Conservation (phyloP, 2,329 filamentous ascomycete species). For the Xylaria sp. region DNA sequence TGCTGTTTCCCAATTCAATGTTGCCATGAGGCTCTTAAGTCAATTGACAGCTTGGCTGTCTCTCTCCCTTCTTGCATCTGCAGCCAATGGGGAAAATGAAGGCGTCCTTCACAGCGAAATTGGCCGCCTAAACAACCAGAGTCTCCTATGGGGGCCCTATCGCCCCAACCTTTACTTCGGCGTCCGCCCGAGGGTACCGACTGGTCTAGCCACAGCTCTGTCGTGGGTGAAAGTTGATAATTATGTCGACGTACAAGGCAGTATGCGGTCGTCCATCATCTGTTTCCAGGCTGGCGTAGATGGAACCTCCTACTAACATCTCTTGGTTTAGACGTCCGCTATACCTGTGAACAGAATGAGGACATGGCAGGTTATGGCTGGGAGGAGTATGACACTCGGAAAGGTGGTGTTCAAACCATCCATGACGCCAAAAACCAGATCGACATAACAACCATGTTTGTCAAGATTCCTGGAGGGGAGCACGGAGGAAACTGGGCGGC, state of each 20-base stretch:
- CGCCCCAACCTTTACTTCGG: conserved; percentile 95
- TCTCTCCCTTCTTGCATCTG: conserved; percentile 40
- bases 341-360: conserved; percentile 96
- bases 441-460: conserved; percentile 91
- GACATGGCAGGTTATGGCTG: conserved; percentile 96
- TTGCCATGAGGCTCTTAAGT: conserved; percentile 46
- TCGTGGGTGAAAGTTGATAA: conserved; percentile 90
- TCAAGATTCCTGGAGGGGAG: conserved; percentile 87
- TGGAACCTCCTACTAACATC: conserved; percentile 6
- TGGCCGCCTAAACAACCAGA: conserved; percentile 75
- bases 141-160: conserved; percentile 95
- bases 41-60: conserved; percentile 52
- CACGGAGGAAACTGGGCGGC: conserved; percentile 94
- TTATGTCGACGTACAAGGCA: conserved; percentile 78
- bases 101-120: conserved; percentile 60
- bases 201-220: conserved; percentile 83
- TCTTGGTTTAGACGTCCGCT: conserved; percentile 74
- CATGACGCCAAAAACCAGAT: conserved; percentile 89
- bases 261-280: conserved; percentile 60
- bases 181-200: conserved; percentile 81
- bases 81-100: conserved; percentile 48
- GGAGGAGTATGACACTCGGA: conserved; percentile 94
- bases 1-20: conserved; percentile 39
- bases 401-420: conserved; percentile 88
- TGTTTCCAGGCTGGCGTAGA: neutral